These are phyloP conservation scores for Tricholoma furcatifolium DNA, from an alignment of 768 basidiomycete species.

Conservation along the genomic window DNA sequence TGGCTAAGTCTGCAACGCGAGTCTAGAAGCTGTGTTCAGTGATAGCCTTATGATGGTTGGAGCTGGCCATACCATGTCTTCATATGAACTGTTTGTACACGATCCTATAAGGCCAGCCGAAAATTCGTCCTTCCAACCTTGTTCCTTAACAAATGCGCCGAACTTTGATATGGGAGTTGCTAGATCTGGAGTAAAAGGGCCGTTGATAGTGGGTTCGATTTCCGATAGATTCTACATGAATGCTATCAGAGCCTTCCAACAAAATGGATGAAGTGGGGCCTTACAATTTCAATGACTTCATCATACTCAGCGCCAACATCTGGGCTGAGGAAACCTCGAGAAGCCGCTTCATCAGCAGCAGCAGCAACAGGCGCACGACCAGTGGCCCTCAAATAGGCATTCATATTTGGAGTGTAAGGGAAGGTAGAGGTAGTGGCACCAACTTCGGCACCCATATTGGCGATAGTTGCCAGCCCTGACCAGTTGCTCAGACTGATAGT, in stretches of 20 bases:
- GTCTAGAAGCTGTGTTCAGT: constrained; percentile 48
- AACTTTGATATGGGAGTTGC: constrained; percentile 94
- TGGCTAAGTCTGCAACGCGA: constrained; percentile 86
- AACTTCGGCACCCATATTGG: constrained; percentile 99
- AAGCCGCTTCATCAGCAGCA: constrained; percentile 83
- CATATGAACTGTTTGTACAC: constrained; percentile 99
- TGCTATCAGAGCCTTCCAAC: constrained; percentile 1
- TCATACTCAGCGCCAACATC: constrained; percentile 93
- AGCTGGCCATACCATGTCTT: constrained; percentile 71
- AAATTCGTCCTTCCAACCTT: constrained; percentile 92
- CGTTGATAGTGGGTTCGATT: constrained; percentile 91
- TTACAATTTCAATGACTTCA: constrained; percentile 88
- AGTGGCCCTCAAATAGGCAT: constrained; percentile 85
- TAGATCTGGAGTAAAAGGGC: constrained; percentile 96
- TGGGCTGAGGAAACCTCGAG: constrained; percentile 72
- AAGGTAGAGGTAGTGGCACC: constrained; percentile 99
- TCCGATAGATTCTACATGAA: constrained; percentile 73
- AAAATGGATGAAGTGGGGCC: constrained; percentile 22
- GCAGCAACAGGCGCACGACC: constrained; percentile 81
- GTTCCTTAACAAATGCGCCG: constrained; percentile 70
- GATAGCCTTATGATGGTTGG: constrained; percentile 6
- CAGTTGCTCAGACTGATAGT: neutral
- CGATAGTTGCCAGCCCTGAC: constrained; percentile 86
- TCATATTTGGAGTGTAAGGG: constrained; percentile 92
- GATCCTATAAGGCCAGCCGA: constrained; percentile 93